phyloP scores from a whole-genome alignment of 345 rosid genomes.

The Aegle marmelos region DNA sequence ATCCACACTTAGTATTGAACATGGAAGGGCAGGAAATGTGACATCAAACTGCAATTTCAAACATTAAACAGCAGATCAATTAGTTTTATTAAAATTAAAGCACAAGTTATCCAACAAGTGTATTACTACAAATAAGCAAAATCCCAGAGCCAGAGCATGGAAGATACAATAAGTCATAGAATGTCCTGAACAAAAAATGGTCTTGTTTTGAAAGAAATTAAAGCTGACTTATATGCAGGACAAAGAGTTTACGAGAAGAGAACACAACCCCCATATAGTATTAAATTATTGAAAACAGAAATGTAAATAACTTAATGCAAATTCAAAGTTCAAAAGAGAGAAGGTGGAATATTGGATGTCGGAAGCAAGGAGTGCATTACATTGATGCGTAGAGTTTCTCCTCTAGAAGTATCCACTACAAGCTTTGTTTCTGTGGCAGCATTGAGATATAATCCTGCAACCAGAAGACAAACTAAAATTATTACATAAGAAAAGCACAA shows the following conservation, averaged over 20 bases:
- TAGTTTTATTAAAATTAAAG: neutral
- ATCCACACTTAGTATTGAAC: conserved; percentile 90
- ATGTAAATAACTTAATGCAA: neutral
- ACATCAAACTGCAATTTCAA: conserved; percentile 73
- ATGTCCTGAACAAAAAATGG: neutral
- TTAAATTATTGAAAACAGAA: neutral
- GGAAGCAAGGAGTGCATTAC: conserved; percentile 39
- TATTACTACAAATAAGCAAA: neutral
- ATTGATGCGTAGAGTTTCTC: conserved; percentile 82
- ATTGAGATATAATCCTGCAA: conserved; percentile 76
- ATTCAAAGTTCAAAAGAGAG: neutral
- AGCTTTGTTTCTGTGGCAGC: conserved; percentile 88
- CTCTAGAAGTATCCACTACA: conserved; percentile 93
- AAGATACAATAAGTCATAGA: neutral
- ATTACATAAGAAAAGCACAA: neutral
- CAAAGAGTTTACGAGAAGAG: neutral
- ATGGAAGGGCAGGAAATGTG: conserved; percentile 86
- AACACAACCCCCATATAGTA: neutral
- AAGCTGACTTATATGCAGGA: neutral
- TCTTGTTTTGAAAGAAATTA: neutral
- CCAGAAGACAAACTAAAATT: conserved; percentile 9
- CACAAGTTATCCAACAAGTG: neutral
- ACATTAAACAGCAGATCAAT: neutral
- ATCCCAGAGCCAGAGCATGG: neutral
- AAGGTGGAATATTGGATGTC: neutral